Evolutionary conservation across 78 protist species (phyloP).

Genomic region (Dictyostelium capitatum): DNA sequence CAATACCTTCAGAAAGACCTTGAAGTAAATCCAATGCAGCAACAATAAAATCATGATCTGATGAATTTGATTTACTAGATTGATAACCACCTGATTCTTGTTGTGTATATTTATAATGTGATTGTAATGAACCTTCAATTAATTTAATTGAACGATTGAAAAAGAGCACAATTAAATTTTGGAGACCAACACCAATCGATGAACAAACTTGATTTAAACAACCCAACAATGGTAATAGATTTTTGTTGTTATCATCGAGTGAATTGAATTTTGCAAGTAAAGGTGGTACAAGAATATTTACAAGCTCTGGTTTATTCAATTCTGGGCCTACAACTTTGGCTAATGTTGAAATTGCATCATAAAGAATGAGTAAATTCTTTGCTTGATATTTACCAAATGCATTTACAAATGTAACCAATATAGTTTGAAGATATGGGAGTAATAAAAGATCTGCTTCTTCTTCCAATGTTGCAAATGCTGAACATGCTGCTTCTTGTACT

Average conservation of each 20-base stretch:
- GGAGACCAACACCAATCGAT: conserved; percentile 80
- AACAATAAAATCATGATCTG: conserved; percentile 85
- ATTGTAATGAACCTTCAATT: conserved; percentile 38
- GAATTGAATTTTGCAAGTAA: conserved; percentile 84
- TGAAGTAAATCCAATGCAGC: conserved; percentile 88
- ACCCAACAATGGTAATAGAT: conserved; percentile 91
- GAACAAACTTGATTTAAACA: conserved; percentile 89
- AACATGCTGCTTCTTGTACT: conserved; percentile 95
- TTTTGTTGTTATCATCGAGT: conserved; percentile 77
- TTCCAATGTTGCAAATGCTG: conserved; percentile 92
- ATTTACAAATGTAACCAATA: conserved; percentile 72
- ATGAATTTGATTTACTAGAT: background rate
- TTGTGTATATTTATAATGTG: background rate
- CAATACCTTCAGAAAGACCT: conserved; percentile 91
- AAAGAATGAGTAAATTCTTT: conserved; percentile 89
- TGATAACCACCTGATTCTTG: background rate
- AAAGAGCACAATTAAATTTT: conserved; percentile 24
- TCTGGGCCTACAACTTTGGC: conserved; percentile 88
- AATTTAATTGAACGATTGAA: conserved; percentile 61
- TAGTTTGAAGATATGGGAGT: conserved; percentile 74
- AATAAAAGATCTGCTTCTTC: conserved; percentile 81
- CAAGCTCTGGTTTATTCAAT: conserved; percentile 79
- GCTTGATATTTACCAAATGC: conserved; percentile 89
- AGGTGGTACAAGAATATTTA: conserved; percentile 86
- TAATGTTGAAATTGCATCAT: conserved; percentile 91